Percentiles rank a stretch among this genome's conserved stretches.
Evolutionary conservation across 495 filamentous ascomycete genomes (phyloP).

Genomic region (Penicillium antarcticum): DNA sequence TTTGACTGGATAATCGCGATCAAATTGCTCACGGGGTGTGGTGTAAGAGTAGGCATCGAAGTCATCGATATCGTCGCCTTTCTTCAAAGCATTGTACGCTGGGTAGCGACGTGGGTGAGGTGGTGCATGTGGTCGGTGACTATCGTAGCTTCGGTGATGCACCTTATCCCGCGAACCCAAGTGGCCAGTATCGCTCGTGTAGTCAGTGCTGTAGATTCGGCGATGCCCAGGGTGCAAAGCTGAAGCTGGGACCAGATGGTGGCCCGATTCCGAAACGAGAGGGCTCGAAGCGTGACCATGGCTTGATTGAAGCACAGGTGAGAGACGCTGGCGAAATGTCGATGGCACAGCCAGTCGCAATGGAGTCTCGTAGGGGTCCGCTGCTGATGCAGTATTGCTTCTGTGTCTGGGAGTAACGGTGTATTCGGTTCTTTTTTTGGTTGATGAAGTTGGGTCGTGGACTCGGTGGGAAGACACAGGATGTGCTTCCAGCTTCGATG

Average conservation of each 20-base stretch:
- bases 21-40: constrained; percentile 63
- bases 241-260: constrained; percentile 29
- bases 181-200: constrained; percentile 40
- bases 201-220: constrained; percentile 34
- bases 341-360: constrained; percentile 24
- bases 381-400: constrained; percentile 35
- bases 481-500: constrained; percentile 34
- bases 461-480: constrained; percentile 35
- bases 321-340: constrained; percentile 22
- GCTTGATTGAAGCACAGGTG: constrained; percentile 26
- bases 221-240: constrained; percentile 25
- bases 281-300: constrained; percentile 32
- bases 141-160: constrained; percentile 14
- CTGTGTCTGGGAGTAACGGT: constrained; percentile 33
- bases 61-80: constrained; percentile 60
- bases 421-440: constrained; percentile 43
- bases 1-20: constrained; percentile 57
- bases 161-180: constrained; percentile 11
- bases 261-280: constrained; percentile 22
- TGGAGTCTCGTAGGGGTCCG: constrained; percentile 26
- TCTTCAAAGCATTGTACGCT: constrained; percentile 29
- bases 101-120: constrained; percentile 26
- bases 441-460: constrained; percentile 28
- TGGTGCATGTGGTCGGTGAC: constrained; percentile 24
- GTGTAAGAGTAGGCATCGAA: constrained; percentile 67